A percentile compares a stretch with the other conserved stretches of the same genome.
These are phyloP conservation scores for Stemphylium vesicarium DNA, from an alignment of 2,329 filamentous ascomycete genomes.

Conservation along the genomic window DNA sequence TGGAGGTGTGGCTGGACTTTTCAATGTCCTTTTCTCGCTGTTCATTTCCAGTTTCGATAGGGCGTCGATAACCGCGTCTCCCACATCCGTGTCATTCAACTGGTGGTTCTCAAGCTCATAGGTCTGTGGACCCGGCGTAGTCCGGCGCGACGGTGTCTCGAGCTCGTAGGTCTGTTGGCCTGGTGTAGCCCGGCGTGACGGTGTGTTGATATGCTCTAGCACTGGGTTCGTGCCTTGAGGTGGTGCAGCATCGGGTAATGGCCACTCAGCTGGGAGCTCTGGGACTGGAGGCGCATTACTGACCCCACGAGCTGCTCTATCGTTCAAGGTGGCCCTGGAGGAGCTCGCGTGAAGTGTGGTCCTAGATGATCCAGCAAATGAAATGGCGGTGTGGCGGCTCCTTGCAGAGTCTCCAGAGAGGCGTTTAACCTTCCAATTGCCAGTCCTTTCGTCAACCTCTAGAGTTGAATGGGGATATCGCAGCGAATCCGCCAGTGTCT, in stretches of 20 bases:
- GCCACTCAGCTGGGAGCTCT: slow-evolving; percentile 32
- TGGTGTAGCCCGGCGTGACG: slow-evolving; percentile 14
- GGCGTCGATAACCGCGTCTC: slow-evolving; percentile 27
- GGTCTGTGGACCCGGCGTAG: slow-evolving; percentile 8
- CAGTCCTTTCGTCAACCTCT: slow-evolving; percentile 40
- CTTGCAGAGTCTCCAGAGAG: slow-evolving; percentile 24
- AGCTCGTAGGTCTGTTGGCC: slow-evolving; percentile 20
- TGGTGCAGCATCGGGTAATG: slow-evolving; percentile 28
- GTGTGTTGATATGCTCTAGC: slow-evolving; percentile 20
- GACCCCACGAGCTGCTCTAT: slow-evolving; percentile 22
- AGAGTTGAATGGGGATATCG: slow-evolving; percentile 40
- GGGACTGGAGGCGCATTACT: slow-evolving; percentile 36
- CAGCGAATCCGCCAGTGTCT: slow-evolving; percentile 43
- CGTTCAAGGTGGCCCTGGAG: slow-evolving; percentile 17
- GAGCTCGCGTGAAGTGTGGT: slow-evolving; percentile 20
- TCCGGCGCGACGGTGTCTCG: slow-evolving; percentile 6
- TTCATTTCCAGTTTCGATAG: slow-evolving; percentile 29
- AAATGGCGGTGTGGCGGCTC: slow-evolving; percentile 16
- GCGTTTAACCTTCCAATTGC: slow-evolving; percentile 43
- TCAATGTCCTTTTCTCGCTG: slow-evolving; percentile 15
- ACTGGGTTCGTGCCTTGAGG: slow-evolving; percentile 17
- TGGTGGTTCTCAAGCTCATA: slow-evolving; percentile 27
- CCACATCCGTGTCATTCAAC: slow-evolving; percentile 25
- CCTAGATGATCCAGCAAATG: slow-evolving; percentile 19
- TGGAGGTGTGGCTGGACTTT: slow-evolving; percentile 5